Evolutionary conservation across 106 monocot genomes (phyloP).

Genomic region (Acorus calamus): DNA sequence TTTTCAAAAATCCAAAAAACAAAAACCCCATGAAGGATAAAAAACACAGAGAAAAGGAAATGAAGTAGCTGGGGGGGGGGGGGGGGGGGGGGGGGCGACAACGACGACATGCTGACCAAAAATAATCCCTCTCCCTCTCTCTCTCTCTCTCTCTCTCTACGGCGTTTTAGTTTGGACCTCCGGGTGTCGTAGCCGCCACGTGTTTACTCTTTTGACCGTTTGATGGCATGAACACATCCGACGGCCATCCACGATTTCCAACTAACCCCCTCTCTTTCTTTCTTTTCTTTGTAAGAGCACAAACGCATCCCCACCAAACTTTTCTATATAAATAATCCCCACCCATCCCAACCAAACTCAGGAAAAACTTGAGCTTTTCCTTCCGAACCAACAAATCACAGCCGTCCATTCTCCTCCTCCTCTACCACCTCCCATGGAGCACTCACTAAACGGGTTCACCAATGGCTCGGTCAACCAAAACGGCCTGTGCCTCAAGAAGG

Average conservation of each 20-base stretch:
- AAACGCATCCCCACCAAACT: background rate
- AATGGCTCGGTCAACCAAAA: conserved; percentile 4
- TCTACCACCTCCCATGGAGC: no score
- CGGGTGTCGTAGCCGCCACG: background rate
- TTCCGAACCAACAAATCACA: background rate
- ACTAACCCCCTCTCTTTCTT: conserved; percentile 2
- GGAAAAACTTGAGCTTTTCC: conserved; percentile 6
- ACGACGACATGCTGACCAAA: no score
- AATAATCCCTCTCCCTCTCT: no score
- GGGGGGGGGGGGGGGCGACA: no score
- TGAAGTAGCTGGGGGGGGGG: no score
- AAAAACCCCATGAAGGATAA: no score
- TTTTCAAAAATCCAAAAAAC: no score
- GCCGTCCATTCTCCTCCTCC: background rate
- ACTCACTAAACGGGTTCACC: background rate
- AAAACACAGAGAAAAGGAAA: no score
- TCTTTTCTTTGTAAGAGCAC: background rate
- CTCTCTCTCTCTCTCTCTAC: no score
- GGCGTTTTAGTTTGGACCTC: no score
- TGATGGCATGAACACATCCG: background rate
- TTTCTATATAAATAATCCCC: conserved; percentile 14
- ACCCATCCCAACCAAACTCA: background rate
- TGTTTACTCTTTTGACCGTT: background rate
- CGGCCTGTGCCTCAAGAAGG: background rate
- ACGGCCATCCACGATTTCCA: background rate